Conservation (phyloP, 495 filamentous ascomycete species). For the Trichocladium uniseriatum region DNA sequence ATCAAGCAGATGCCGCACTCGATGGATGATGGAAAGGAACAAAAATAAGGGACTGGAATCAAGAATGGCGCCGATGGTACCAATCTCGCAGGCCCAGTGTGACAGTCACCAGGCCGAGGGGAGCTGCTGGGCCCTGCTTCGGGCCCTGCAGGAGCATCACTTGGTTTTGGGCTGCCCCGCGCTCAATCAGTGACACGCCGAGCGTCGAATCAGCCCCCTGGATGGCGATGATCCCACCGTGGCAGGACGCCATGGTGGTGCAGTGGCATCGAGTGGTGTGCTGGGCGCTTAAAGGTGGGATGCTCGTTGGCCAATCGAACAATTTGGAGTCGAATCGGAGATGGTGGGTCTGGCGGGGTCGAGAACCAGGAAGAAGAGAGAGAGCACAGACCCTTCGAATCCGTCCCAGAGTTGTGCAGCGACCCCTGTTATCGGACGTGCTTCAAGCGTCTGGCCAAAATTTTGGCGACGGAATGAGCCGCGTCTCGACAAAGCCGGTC, state of each 20-base stretch:
- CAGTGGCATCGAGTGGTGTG: too few relatives aligned
- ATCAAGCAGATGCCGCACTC: background rate
- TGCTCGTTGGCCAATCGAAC: constrained; percentile 9
- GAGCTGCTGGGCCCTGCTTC: too few relatives aligned
- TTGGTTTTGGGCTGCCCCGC: constrained; percentile 9
- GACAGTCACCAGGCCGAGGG: background rate
- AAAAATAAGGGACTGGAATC: background rate
- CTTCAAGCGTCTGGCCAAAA: constrained; percentile 11
- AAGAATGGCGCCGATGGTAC: constrained; percentile 3
- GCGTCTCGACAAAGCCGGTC: background rate
- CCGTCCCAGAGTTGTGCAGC: constrained; percentile 1
- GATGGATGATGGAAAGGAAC: background rate
- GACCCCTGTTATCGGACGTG: too few relatives aligned
- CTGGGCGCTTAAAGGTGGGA: constrained; percentile 24
- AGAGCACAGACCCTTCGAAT: constrained; percentile 6
- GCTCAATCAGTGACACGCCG: background rate
- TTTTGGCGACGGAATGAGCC: constrained; percentile 13
- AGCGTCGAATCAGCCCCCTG: constrained; percentile 14
- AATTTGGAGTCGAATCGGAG: background rate
- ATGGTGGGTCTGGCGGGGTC: background rate
- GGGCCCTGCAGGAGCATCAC: constrained; percentile 8
- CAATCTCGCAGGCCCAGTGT: background rate
- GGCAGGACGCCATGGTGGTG: too few relatives aligned
- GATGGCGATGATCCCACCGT: constrained; percentile 9
- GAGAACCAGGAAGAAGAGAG: background rate